A percentile compares a stretch with the other conserved stretches of the same genome.
These are phyloP conservation scores for Ceratopteris richardii DNA, from an alignment of 75 land plant genomes.

Conservation along the genomic window DNA sequence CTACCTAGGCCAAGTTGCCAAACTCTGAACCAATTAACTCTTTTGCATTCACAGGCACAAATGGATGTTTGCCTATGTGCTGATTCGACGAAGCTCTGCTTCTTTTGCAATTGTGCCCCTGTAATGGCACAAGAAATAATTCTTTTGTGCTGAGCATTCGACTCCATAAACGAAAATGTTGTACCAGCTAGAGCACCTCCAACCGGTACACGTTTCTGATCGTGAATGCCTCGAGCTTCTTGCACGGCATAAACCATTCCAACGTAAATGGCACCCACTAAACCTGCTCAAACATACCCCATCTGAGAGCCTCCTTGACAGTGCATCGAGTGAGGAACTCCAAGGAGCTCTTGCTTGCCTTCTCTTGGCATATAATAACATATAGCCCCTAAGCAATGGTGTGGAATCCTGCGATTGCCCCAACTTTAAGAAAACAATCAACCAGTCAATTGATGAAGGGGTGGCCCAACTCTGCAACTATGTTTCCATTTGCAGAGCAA, in stretches of 20 bases:
- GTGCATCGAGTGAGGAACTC: constrained; percentile 29
- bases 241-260: constrained; percentile 37
- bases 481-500: constrained; percentile 12
- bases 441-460: constrained; percentile 34
- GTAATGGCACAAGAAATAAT: constrained; percentile 33
- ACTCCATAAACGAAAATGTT: constrained; percentile 35
- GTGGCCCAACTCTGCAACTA: constrained; percentile 34
- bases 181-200: constrained; percentile 39
- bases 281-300: constrained; percentile 38
- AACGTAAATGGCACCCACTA: constrained; percentile 32
- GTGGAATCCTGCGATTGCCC: constrained; percentile 41
- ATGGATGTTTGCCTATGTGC: too few relatives aligned
- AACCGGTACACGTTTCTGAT: constrained; percentile 38
- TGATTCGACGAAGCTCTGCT: constrained; percentile 32
- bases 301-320: constrained; percentile 37
- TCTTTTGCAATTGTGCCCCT: constrained; percentile 41
- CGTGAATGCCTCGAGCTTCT: constrained; percentile 40
- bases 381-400: constrained; percentile 34
- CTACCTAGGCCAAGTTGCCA: too few relatives aligned
- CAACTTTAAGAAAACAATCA: constrained; percentile 41
- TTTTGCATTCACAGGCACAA: too few relatives aligned
- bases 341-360: constrained; percentile 19
- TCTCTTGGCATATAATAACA: constrained; percentile 25
- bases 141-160: constrained; percentile 26
- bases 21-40: too few relatives aligned